Conservation (phyloP, 768 basidiomycete genomes). For the Boletus vermiculosoides region DNA sequence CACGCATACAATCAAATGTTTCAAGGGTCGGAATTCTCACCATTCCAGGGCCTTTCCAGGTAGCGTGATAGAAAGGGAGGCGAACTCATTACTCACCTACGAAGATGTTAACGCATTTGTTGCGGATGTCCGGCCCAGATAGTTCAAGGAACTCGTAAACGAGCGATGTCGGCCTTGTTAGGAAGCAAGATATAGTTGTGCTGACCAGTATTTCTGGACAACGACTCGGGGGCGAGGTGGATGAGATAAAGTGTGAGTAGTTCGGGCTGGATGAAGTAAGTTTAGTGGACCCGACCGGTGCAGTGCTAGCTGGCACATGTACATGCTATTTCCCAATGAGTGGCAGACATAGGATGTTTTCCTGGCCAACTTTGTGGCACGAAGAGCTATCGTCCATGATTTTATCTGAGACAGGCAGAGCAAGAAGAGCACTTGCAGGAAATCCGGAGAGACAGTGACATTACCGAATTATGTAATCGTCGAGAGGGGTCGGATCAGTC, state of each 20-base stretch:
- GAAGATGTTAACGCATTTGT: no score
- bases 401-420: background rate
- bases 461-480: no score
- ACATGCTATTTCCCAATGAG: background rate
- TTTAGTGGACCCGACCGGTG: background rate
- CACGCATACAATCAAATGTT: background rate
- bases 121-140: background rate
- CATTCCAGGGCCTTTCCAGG: background rate
- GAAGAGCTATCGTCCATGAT: background rate
- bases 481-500: no score
- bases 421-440: background rate
- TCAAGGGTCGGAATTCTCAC: background rate
- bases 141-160: background rate
- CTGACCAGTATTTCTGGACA: background rate
- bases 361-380: background rate
- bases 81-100: background rate
- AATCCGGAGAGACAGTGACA: no score
- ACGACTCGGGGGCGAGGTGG: background rate
- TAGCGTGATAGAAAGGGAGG: background rate
- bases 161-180: background rate
- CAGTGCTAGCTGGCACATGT: no score
- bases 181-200: background rate
- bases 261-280: no score
- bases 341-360: background rate
- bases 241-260: background rate